phyloP scores from a whole-genome alignment of 306 rosid species.

The Cyclanthera cordifolia region DNA sequence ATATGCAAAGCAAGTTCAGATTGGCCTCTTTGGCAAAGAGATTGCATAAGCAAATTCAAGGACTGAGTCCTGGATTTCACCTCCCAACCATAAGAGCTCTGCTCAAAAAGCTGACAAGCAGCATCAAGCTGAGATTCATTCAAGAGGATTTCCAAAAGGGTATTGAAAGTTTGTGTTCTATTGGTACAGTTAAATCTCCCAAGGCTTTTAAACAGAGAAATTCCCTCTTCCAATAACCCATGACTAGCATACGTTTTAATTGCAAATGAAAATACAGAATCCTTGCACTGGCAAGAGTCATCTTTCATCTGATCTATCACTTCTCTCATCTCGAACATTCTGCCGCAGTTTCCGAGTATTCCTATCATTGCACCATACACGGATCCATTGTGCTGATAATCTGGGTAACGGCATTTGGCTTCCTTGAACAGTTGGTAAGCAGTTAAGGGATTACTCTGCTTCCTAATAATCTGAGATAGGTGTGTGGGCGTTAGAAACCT shows the following conservation, averaged over 20 bases:
- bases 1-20: conserved; percentile 30
- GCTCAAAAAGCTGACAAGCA: conserved; percentile 23
- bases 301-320: conserved; percentile 24
- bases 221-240: conserved; percentile 24
- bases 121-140: conserved; percentile 27
- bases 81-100: conserved; percentile 28
- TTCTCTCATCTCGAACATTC: conserved; percentile 28
- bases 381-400: conserved; percentile 35
- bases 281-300: conserved; percentile 33
- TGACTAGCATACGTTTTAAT: conserved; percentile 26
- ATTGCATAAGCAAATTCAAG: conserved; percentile 28
- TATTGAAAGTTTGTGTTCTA: conserved; percentile 33
- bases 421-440: conserved; percentile 29
- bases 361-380: conserved; percentile 29
- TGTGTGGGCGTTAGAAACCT: conserved; percentile 31
- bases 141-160: conserved; percentile 30
- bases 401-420: conserved; percentile 26
- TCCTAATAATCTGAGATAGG: conserved; percentile 27
- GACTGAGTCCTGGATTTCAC: conserved; percentile 26
- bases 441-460: conserved; percentile 30
- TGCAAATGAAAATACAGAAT: conserved; percentile 25
- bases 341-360: conserved; percentile 26
- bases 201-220: conserved; percentile 25
- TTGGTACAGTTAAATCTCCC: conserved; percentile 27
- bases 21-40: conserved; percentile 22